A percentile compares a stretch with the other conserved stretches of the same genome.
Conservation (phyloP, 1,284 basidiomycete genomes). For the Cryptococcus neoformans region DNA sequence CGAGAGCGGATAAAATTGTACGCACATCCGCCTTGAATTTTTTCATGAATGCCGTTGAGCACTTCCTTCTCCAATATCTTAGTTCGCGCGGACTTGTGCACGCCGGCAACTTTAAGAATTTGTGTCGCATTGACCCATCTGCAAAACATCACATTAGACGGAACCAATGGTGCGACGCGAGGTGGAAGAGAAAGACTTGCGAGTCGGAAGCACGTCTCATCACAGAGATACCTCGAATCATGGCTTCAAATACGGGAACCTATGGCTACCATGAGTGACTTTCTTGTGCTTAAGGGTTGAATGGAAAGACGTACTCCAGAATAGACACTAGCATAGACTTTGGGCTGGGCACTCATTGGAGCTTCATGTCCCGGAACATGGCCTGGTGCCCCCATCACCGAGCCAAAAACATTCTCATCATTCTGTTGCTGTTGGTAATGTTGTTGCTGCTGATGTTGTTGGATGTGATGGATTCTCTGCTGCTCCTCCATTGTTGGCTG, state of each 20-base stretch:
- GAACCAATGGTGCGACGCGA: background rate
- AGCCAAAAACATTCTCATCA: slow-evolving; percentile 37
- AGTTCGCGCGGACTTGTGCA: slow-evolving; percentile 93
- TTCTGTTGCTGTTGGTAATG: slow-evolving; percentile 11
- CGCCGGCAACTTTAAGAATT: slow-evolving; percentile 97
- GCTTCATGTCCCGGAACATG: slow-evolving; percentile 22
- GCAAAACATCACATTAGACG: background rate
- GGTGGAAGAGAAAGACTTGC: slow-evolving; percentile 55
- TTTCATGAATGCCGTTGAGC: slow-evolving; percentile 92
- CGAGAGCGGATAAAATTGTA: slow-evolving; percentile 1
- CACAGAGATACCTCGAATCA: slow-evolving; percentile 96
- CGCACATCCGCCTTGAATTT: slow-evolving; percentile 90
- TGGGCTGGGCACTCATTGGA: slow-evolving; percentile 25
- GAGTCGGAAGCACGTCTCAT: slow-evolving; percentile 95
- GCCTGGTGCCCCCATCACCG: slow-evolving; percentile 43
- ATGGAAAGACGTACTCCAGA: slow-evolving; percentile 35
- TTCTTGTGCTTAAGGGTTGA: background rate
- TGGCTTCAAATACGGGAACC: slow-evolving; percentile 78
- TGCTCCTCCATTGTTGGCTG: too few species aligned
- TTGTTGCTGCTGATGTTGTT: background rate
- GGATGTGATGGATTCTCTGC: too few species aligned
- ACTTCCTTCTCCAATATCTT: slow-evolving; percentile 99
- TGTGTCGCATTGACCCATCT: slow-evolving; percentile 83
- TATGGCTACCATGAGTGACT: slow-evolving; percentile 8
- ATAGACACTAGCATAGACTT: slow-evolving; percentile 49